Conservation (phyloP, 805 yeast genomes). For the Yamadazyma nakazawae region DNA sequence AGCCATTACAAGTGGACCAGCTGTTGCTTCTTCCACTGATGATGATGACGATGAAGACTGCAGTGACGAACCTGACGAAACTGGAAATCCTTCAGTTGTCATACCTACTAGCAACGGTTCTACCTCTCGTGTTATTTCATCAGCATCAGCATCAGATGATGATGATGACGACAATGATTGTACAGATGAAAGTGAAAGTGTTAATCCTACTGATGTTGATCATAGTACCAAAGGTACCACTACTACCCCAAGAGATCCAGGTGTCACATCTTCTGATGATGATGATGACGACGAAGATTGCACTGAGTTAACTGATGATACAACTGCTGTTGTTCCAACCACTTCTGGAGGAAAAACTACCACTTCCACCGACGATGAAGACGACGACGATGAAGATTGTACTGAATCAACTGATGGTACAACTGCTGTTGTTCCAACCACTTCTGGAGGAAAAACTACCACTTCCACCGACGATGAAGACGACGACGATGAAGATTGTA, state of each 20-base stretch:
- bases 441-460: neutral
- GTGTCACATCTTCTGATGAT: conserved; percentile 1
- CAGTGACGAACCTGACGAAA: conserved; percentile 1
- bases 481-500: conserved; percentile 17
- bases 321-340: neutral
- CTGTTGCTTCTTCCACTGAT: neutral
- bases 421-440: neutral
- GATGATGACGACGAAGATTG: conserved; percentile 18
- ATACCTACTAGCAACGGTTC: neutral
- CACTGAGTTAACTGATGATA: conserved; percentile 1
- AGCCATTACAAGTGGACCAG: neutral
- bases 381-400: conserved; percentile 18
- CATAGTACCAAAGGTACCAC: conserved; percentile 10
- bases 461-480: conserved; percentile 10
- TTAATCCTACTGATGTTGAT: conserved; percentile 6
- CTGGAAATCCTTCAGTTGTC: neutral
- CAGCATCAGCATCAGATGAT: conserved; percentile 7
- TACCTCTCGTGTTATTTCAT: neutral
- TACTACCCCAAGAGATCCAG: neutral
- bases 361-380: conserved; percentile 9
- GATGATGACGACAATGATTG: conserved; percentile 17
- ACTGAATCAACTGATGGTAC: conserved; percentile 2
- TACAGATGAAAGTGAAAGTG: conserved; percentile 7
- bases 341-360: neutral
- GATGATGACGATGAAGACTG: conserved; percentile 5